Evolutionary conservation across 805 yeast species (phyloP).

Genomic region (Cyberlindnera japonica): DNA sequence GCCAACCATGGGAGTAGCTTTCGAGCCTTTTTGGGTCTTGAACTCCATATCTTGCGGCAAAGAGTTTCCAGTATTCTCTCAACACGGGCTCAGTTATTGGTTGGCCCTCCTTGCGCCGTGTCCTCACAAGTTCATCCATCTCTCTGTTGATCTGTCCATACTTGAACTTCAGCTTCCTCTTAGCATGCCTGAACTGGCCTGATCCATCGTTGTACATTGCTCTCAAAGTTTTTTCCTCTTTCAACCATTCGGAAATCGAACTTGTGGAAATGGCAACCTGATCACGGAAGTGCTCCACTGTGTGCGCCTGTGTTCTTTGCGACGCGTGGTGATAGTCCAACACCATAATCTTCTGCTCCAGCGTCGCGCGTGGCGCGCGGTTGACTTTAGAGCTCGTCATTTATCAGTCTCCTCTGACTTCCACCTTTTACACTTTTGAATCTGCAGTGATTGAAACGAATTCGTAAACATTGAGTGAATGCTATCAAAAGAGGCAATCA

Average conservation of each 20-base stretch:
- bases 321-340: conserved; percentile 46
- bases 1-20: conserved; percentile 61
- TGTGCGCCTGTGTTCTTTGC: conserved; percentile 50
- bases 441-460: neutral
- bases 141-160: conserved; percentile 56
- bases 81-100: conserved; percentile 53
- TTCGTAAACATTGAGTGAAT: no score
- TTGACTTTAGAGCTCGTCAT: conserved; percentile 2
- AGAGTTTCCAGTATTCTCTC: conserved; percentile 53
- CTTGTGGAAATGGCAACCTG: conserved; percentile 55
- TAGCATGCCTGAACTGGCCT: conserved; percentile 30
- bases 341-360: conserved; percentile 56
- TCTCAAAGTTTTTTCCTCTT: conserved; percentile 48
- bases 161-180: conserved; percentile 48
- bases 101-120: conserved; percentile 39
- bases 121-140: conserved; percentile 52
- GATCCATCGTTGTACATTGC: conserved; percentile 35
- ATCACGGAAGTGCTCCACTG: conserved; percentile 49
- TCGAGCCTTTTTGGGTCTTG: conserved; percentile 55
- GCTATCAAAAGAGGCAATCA: no score
- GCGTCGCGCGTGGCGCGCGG: conserved; percentile 29
- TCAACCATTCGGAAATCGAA: conserved; percentile 59
- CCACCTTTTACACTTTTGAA: neutral
- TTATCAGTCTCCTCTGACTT: neutral
- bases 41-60: conserved; percentile 54